Evolutionary conservation across 2,329 filamentous ascomycete genomes (phyloP), one percentile per base, ranked within the genome.

Genomic region (Colletotrichum gigasporum): DNA sequence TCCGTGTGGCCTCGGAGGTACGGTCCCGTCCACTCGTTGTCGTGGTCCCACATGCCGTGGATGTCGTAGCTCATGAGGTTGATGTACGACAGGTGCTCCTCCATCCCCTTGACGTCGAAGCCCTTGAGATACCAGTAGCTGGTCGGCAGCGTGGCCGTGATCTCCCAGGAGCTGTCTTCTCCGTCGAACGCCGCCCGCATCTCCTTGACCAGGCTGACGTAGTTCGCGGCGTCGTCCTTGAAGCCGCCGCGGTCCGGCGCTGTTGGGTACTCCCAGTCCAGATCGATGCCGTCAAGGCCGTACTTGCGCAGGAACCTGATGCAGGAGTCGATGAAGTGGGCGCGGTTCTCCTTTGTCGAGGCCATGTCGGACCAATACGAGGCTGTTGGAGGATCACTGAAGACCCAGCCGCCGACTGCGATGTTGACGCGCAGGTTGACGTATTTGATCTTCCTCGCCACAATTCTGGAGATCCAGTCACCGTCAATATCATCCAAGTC

Each of bases 41-140:
- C 18, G 5, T 48, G 20, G 62, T 79, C 78, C 76, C 77, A 80
- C 2, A 69, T 57, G 2, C 79, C 79, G 59, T 82, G 74, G 1
- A 81, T 59, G 64, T 80, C 77, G 57, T 80, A 81, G 0, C 73
- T 69, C 68, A 79, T 75, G 6, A 80, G 30, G 47, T 77, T 80
- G 53, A 79, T 71, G 53, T 68, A 77, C 39, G 77, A 70, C 3
- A 76, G 70, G 11, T 63, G 18, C 2, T 32, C 32, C 28, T 67
- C 16, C 12, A 60, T 18, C 1, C 47, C n/a, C 11, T 14, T 11
- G n/a, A 64, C 22, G 18, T 64, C 24, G 24, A 67, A 67, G 2
- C 44, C 37, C 4, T 37, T 41, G 3, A 64, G 52, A 34, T 67
- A 67, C 64, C 32, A 64, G 50, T 62, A 63, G 14, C 30, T 39